phyloP scores from a whole-genome alignment of 306 rosid species.

The Lupinus albus region DNA sequence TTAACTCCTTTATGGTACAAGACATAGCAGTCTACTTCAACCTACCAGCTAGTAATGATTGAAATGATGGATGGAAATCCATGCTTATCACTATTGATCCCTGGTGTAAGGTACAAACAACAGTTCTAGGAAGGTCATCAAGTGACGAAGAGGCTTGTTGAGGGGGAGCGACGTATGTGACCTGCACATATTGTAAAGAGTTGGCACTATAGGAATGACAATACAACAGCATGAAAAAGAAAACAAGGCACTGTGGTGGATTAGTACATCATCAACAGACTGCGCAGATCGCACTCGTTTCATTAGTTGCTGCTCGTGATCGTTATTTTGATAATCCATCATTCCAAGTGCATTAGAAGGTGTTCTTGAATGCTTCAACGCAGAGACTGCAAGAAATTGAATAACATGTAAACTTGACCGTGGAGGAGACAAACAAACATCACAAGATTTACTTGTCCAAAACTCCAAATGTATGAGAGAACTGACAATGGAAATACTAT shows the following conservation, averaged over 20 bases:
- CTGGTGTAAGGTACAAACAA: slow-evolving; percentile 49
- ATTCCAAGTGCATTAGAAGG: slow-evolving; percentile 52
- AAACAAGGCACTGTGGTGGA: slow-evolving; percentile 8
- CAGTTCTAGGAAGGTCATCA: slow-evolving; percentile 54
- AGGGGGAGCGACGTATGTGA: slow-evolving; percentile 40
- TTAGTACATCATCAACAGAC: slow-evolving; percentile 57
- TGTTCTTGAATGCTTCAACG: slow-evolving; percentile 59
- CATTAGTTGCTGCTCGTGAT: slow-evolving; percentile 50
- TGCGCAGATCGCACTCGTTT: slow-evolving; percentile 60
- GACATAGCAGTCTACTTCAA: neutral
- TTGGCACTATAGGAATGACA: slow-evolving; percentile 3
- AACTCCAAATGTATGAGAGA: neutral
- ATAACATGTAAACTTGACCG: slow-evolving; percentile 27
- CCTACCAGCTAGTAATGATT: slow-evolving; percentile 60
- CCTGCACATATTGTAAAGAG: slow-evolving; percentile 45
- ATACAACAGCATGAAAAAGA: slow-evolving; percentile 27
- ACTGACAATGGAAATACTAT: neutral
- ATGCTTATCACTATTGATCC: slow-evolving; percentile 52
- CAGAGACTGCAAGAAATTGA: slow-evolving; percentile 48
- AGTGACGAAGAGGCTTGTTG: slow-evolving; percentile 40
- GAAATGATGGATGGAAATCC: slow-evolving; percentile 65
- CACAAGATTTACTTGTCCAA: neutral
- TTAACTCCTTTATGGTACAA: neutral
- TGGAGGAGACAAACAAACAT: neutral
- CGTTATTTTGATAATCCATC: slow-evolving; percentile 52